Conservation (phyloP, 495 filamentous ascomycete genomes). For the Lepidopterella palustris region DNA sequence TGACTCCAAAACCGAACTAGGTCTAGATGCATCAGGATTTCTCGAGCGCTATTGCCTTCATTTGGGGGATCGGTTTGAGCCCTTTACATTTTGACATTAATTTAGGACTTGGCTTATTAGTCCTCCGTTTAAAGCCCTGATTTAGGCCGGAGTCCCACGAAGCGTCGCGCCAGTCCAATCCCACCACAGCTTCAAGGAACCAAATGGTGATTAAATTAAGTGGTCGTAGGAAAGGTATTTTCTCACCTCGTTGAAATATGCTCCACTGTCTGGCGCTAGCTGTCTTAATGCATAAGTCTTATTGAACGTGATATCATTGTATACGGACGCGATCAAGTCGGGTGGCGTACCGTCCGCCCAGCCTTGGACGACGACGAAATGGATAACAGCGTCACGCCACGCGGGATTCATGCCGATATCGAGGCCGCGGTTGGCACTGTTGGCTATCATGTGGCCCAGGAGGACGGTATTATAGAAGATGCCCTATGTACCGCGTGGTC, state of each 20-base stretch:
- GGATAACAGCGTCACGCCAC: conserved; percentile 21
- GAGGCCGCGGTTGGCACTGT: conserved; percentile 2
- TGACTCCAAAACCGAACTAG: no score
- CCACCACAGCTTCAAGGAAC: no score
- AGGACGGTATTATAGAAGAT: conserved; percentile 10
- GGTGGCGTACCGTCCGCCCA: conserved; percentile 10
- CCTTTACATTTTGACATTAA: background rate
- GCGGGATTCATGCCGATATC: conserved; percentile 23
- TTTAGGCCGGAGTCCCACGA: no score
- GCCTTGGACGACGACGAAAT: conserved; percentile 12
- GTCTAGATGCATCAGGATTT: no score
- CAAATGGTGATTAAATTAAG: no score
- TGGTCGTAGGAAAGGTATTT: no score
- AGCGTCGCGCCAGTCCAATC: no score
- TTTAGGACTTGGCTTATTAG: no score
- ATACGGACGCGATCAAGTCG: conserved; percentile 5
- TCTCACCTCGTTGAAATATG: conserved; percentile 28
- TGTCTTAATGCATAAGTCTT: conserved; percentile 15
- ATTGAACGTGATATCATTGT: conserved; percentile 20
- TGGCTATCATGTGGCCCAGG: conserved; percentile 19
- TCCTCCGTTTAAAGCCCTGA: no score
- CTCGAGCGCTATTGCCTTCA: no score
- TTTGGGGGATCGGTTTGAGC: background rate
- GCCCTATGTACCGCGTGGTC: no score
- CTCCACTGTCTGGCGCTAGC: conserved; percentile 22